A percentile compares a stretch with the other conserved stretches of the same genome.
These are phyloP conservation scores for Cutaneotrichosporon cutaneum DNA, from an alignment of 1,284 basidiomycete genomes.

Conservation along the genomic window DNA sequence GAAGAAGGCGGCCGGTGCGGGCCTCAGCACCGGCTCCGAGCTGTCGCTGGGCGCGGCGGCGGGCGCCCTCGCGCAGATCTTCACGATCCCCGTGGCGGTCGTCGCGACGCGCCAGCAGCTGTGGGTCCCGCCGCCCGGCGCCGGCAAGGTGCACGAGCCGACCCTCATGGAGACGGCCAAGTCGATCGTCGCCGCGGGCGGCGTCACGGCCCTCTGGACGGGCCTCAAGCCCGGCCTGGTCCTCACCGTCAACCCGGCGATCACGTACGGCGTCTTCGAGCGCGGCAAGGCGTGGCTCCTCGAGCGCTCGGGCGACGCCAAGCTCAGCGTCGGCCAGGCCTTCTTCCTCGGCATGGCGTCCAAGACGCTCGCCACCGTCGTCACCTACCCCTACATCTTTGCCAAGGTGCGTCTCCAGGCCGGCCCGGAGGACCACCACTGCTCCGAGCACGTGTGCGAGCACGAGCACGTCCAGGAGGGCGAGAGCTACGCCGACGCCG, in stretches of 20 bases:
- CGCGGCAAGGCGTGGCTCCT: constrained; percentile 65
- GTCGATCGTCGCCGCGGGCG: constrained; percentile 90
- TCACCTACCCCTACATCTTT: constrained; percentile 59
- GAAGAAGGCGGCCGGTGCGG: constrained; percentile 45
- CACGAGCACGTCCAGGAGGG: constrained; percentile 3
- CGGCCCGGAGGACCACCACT: constrained; percentile 36
- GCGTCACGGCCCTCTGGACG: constrained; percentile 87
- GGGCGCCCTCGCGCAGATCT: constrained; percentile 92
- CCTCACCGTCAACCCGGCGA: constrained; percentile 93
- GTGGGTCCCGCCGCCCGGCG: constrained; percentile 51
- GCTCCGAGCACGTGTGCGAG: constrained; percentile 26
- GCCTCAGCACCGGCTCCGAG: constrained; percentile 74
- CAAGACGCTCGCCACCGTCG: constrained; percentile 93
- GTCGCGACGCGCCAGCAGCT: constrained; percentile 98
- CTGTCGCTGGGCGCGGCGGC: constrained; percentile 86
- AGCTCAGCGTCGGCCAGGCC: constrained; percentile 63
- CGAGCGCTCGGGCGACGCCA: constrained; percentile 29
- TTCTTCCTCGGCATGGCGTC: constrained; percentile 90
- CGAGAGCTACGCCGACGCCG: constrained; percentile 20
- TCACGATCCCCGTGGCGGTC: constrained; percentile 96
- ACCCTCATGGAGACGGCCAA: constrained; percentile 65
- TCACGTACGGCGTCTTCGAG: constrained; percentile 97
- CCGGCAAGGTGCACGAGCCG: constrained; percentile 34
- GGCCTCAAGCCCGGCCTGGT: constrained; percentile 91
- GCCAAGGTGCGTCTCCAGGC: constrained; percentile 96